Evolutionary conservation across 2,329 filamentous ascomycete species (phyloP).

Genomic region (Penicillium sp.): DNA sequence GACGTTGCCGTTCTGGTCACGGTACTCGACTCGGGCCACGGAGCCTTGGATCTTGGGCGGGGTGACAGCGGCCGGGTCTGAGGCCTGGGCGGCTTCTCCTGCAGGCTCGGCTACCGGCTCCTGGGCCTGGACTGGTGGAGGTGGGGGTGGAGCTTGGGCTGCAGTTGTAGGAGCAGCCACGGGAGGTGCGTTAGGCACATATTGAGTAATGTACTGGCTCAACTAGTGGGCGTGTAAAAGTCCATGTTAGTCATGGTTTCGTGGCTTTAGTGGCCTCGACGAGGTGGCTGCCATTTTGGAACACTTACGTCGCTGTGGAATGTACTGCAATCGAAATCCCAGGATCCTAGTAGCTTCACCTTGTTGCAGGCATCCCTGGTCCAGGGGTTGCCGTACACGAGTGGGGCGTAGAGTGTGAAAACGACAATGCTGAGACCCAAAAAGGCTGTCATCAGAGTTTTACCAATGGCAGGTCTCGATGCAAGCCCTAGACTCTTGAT

Average conservation of each 20-base stretch:
- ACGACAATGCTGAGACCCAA: conserved; percentile 68
- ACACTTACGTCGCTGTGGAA: conserved; percentile 80
- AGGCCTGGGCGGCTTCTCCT: conserved; percentile 19
- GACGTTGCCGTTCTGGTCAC: conserved; percentile 88
- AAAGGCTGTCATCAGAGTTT: conserved; percentile 68
- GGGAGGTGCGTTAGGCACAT: conserved; percentile 14
- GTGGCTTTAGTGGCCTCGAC: conserved; percentile 27
- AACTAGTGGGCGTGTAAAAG: conserved; percentile 30
- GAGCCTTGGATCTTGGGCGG: conserved; percentile 44
- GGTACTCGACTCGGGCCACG: conserved; percentile 87
- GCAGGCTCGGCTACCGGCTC: conserved; percentile 10
- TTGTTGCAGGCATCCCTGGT: conserved; percentile 81
- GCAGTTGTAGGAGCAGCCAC: conserved; percentile 26
- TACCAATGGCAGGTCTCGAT: conserved; percentile 69
- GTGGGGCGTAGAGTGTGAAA: conserved; percentile 80
- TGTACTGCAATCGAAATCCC: conserved; percentile 98
- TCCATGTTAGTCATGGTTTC: conserved; percentile 26
- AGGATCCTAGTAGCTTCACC: conserved; percentile 80
- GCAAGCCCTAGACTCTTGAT: conserved; percentile 65
- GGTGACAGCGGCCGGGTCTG: conserved; percentile 23
- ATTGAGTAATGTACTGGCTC: conserved; percentile 39
- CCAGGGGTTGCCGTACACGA: conserved; percentile 92
- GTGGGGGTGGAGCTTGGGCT: conserved; percentile 16
- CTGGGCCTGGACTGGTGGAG: conserved; percentile 19
- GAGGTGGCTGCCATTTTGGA: conserved; percentile 32